Evolutionary conservation across 2,329 filamentous ascomycete species (phyloP).

Genomic region (Metarhizium brunneum): DNA sequence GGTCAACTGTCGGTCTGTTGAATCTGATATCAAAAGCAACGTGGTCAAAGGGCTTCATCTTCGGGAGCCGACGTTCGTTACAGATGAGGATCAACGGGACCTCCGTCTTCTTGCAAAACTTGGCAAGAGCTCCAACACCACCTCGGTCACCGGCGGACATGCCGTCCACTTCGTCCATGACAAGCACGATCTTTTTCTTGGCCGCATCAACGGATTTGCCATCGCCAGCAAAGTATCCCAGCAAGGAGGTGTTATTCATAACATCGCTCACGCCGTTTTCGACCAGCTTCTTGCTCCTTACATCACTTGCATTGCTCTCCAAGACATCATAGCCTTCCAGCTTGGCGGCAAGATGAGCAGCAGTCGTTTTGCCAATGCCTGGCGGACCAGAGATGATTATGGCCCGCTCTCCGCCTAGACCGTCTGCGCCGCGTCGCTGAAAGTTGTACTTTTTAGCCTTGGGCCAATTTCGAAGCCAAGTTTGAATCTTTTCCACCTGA

Average conservation of each 20-base stretch:
- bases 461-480: slow-evolving; percentile 77
- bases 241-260: slow-evolving; percentile 84
- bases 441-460: slow-evolving; percentile 74
- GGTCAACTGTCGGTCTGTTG: slow-evolving; percentile 78
- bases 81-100: slow-evolving; percentile 96
- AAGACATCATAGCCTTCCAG: slow-evolving; percentile 88
- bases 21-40: slow-evolving; percentile 81
- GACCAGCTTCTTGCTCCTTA: slow-evolving; percentile 90
- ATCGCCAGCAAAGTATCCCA: slow-evolving; percentile 82
- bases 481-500: slow-evolving; percentile 80
- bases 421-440: slow-evolving; percentile 73
- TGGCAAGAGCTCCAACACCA: slow-evolving; percentile 87
- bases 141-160: slow-evolving; percentile 97
- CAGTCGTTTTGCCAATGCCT: slow-evolving; percentile 95
- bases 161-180: slow-evolving; percentile 99
- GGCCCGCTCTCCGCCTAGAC: slow-evolving; percentile 73
- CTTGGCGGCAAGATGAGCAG: slow-evolving; percentile 87
- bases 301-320: slow-evolving; percentile 93
- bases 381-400: slow-evolving; percentile 93
- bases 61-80: slow-evolving; percentile 84
- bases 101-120: slow-evolving; percentile 90
- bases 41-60: slow-evolving; percentile 97
- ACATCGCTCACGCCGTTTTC: slow-evolving; percentile 83
- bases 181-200: slow-evolving; percentile 90
- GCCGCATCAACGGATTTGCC: slow-evolving; percentile 67